Conservation (phyloP, 2,329 filamentous ascomycete genomes). For the Colletotrichum higginsianum region DNA sequence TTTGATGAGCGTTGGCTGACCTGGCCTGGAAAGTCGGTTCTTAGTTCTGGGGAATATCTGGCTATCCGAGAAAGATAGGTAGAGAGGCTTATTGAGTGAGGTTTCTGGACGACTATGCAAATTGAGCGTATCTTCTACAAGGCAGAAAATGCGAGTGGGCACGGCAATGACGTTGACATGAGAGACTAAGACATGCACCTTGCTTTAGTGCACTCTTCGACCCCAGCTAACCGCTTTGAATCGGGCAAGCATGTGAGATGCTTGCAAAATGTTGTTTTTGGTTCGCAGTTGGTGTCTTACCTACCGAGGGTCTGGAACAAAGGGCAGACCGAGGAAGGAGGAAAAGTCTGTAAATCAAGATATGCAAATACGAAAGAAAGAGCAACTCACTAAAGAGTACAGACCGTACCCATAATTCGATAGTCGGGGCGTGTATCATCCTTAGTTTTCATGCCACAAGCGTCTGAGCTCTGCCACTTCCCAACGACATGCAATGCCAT, state of each 20-base stretch:
- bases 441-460: too few species aligned
- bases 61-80: not conserved
- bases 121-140: conserved; percentile 8
- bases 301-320: not conserved
- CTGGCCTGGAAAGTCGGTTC: too few species aligned
- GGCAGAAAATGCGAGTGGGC: conserved; percentile 8
- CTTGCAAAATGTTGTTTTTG: not conserved
- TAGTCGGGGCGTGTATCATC: not conserved
- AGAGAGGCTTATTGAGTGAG: not conserved
- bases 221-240: conserved; percentile 11
- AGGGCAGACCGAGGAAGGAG: not conserved
- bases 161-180: conserved; percentile 40
- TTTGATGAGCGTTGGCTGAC: not conserved
- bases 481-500: not conserved
- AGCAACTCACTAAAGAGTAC: too few species aligned
- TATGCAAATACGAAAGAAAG: not conserved
- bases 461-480: not conserved
- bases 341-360: not conserved
- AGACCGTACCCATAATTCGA: not conserved
- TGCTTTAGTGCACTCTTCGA: conserved; percentile 1
- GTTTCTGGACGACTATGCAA: too few species aligned
- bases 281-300: not conserved
- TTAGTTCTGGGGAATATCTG: not conserved
- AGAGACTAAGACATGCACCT: conserved; percentile 30
- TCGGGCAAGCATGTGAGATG: conserved; percentile 18